A percentile compares a stretch with the other conserved stretches of the same genome.
Conservation (phyloP, 805 yeast genomes). For the Brettanomyces bruxellensis region DNA sequence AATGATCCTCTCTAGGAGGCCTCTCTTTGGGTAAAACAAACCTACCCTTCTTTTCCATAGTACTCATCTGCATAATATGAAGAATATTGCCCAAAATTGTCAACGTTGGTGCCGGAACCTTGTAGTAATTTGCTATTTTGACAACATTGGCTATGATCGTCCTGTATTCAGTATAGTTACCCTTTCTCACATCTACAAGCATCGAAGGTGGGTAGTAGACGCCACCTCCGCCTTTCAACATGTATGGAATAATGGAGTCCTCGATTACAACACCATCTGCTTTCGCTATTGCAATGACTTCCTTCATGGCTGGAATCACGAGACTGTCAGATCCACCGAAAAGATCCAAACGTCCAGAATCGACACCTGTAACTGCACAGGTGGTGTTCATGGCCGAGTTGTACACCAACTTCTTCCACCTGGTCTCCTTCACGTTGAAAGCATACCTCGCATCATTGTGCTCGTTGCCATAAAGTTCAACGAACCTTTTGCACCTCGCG, state of each 20-base stretch:
- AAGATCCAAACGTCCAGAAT: constrained; percentile 27
- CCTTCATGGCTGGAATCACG: constrained; percentile 35
- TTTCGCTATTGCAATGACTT: constrained; percentile 34
- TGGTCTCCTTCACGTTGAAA: constrained; percentile 28
- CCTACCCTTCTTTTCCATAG: constrained; percentile 22
- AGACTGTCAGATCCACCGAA: constrained; percentile 22
- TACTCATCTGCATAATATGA: constrained; percentile 23
- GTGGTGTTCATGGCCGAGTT: constrained; percentile 39
- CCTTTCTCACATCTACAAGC: constrained; percentile 36
- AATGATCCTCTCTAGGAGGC: constrained; percentile 20
- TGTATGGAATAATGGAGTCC: constrained; percentile 24
- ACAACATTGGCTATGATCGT: constrained; percentile 35
- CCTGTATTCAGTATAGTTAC: constrained; percentile 33
- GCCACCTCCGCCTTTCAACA: constrained; percentile 32
- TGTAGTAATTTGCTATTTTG: constrained; percentile 21
- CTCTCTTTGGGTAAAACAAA: constrained; percentile 23
- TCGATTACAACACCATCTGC: constrained; percentile 36
- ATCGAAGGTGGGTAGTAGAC: constrained; percentile 37
- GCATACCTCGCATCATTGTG: constrained; percentile 23
- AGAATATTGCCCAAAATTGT: constrained; percentile 19
- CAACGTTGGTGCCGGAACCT: constrained; percentile 23
- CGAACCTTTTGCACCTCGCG: constrained; percentile 24
- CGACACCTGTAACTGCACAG: constrained; percentile 32
- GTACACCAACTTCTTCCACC: constrained; percentile 41
- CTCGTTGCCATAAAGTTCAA: constrained; percentile 25